phyloP scores from a whole-genome alignment of 139 green algal species.

The Parachlorella kessleri region DNA sequence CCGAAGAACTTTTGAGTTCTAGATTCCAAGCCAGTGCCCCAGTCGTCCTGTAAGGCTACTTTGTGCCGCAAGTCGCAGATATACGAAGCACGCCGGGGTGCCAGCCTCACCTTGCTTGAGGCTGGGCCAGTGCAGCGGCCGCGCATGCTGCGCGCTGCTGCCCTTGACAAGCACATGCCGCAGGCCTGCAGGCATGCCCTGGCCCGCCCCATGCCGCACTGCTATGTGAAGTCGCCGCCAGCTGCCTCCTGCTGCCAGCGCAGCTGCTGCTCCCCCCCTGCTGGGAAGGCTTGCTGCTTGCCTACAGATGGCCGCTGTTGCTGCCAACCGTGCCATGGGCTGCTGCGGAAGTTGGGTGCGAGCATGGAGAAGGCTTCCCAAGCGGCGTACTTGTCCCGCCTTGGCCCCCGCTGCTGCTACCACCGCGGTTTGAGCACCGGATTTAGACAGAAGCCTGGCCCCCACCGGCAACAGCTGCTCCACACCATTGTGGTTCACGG shows the following conservation, averaged over 20 bases:
- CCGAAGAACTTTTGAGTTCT: not conserved
- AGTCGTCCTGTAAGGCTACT: not conserved
- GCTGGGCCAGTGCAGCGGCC: not conserved
- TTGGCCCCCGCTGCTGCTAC: too few relatives aligned
- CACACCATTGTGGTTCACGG: too few relatives aligned
- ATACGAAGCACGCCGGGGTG: not conserved
- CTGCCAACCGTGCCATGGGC: too few relatives aligned
- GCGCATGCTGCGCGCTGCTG: not conserved
- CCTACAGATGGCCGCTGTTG: not conserved
- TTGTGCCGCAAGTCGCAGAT: not conserved
- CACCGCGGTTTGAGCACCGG: not conserved
- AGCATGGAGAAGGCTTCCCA: not conserved
- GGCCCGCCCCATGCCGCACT: not conserved
- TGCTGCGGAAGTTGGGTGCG: not conserved
- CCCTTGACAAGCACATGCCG: not conserved
- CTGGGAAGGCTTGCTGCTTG: not conserved
- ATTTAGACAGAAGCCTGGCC: not conserved
- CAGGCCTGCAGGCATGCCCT: not conserved
- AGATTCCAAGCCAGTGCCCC: too few relatives aligned
- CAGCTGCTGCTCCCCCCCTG: not conserved
- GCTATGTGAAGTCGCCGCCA: not conserved
- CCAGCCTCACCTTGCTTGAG: not conserved
- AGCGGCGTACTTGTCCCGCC: not conserved
- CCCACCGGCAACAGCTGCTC: too few relatives aligned
- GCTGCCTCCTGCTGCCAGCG: not conserved